A percentile compares a stretch with the other conserved stretches of the same genome.
Evolutionary conservation across 306 rosid species (phyloP).

Genomic region (Trichosanthes truncata): DNA sequence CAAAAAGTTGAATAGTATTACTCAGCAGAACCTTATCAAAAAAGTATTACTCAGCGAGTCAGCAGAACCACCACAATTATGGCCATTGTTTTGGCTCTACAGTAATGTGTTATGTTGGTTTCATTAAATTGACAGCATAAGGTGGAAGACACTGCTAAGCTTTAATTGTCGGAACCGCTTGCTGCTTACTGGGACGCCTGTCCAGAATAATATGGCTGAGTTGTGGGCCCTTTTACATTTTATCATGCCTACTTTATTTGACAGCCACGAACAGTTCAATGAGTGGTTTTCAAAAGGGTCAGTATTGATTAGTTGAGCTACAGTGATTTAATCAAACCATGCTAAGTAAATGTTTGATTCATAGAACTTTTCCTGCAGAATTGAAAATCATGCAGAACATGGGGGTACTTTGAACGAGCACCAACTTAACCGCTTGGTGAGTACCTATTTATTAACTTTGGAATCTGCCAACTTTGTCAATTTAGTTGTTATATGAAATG

Average conservation of each 20-base stretch:
- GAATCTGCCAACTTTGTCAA: not conserved
- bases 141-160: constrained; percentile 98
- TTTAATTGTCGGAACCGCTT: constrained; percentile 95
- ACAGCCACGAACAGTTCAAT: constrained; percentile 96
- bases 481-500: not conserved
- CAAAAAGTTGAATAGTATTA: not conserved
- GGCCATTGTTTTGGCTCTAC: not conserved
- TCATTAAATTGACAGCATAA: constrained; percentile 51
- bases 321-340: constrained; percentile 1
- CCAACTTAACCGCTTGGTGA: constrained; percentile 91
- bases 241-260: constrained; percentile 96
- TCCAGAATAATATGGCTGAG: constrained; percentile 99
- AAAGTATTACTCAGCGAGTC: not conserved
- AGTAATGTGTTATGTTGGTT: not conserved
- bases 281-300: constrained; percentile 99
- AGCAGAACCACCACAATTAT: not conserved
- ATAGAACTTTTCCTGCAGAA: constrained; percentile 32
- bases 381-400: constrained; percentile 96
- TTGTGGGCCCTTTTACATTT: constrained; percentile 98
- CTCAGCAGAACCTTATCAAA: not conserved
- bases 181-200: constrained; percentile 91
- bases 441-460: constrained; percentile 18
- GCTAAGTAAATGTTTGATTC: not conserved
- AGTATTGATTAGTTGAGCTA: constrained; percentile 15
- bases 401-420: constrained; percentile 98